A percentile compares a stretch with the other conserved stretches of the same genome.
Conservation (phyloP, 495 filamentous ascomycete genomes). For the Talaromyces borbonicus region DNA sequence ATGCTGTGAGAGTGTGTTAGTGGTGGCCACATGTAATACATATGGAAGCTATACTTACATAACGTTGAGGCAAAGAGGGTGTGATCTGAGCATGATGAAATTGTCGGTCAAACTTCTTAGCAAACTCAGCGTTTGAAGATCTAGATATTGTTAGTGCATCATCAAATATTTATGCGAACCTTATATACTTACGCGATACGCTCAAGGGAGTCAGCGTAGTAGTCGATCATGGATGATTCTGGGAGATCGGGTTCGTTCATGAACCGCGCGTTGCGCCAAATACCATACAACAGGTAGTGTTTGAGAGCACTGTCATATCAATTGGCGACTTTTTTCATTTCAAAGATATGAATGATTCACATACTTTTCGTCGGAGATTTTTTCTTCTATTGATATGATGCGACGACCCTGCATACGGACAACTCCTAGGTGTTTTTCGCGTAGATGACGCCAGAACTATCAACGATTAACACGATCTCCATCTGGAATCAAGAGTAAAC, state of each 20-base stretch:
- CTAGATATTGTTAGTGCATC: background rate
- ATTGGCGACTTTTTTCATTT: background rate
- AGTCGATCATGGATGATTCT: background rate
- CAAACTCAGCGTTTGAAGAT: background rate
- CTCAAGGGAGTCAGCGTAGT: background rate
- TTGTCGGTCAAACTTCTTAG: background rate
- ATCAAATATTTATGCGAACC: background rate
- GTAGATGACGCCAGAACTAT: background rate
- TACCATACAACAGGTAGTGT: background rate
- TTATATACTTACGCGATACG: background rate
- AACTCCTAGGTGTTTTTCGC: background rate
- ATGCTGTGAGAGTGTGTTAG: constrained; percentile 1
- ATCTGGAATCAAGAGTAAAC: background rate
- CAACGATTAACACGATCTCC: background rate
- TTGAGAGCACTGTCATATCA: background rate
- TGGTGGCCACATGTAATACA: background rate
- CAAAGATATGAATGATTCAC: background rate
- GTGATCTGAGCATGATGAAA: background rate
- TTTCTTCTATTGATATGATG: background rate
- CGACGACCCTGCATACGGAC: background rate
- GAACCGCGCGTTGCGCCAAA: background rate
- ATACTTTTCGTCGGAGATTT: background rate
- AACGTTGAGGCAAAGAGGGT: background rate
- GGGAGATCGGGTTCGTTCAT: background rate
- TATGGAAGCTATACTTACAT: background rate